Conservation (phyloP, 305 asterid genomes). For the Ajuga reptans region DNA sequence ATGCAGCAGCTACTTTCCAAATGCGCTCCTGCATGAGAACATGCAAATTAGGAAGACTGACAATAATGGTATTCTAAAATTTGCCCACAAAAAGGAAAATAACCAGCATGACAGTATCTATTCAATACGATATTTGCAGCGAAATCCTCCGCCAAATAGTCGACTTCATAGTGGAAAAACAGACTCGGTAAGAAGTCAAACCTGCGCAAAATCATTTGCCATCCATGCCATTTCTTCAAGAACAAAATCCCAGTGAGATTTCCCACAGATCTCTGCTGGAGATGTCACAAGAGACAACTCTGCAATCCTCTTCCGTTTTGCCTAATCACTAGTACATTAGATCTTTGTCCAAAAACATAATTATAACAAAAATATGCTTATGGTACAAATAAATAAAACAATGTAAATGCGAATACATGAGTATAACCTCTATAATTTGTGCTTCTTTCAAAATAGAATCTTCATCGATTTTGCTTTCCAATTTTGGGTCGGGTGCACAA, state of each 20-base stretch:
- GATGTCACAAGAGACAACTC: constrained; percentile 48
- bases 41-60: background rate
- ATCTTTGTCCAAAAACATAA: constrained; percentile 22
- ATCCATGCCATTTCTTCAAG: constrained; percentile 98
- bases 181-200: constrained; percentile 25
- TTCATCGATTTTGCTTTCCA: constrained; percentile 51
- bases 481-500: constrained; percentile 24
- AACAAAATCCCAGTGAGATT: constrained; percentile 84
- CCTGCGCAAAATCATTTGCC: constrained; percentile 99
- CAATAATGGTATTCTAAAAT: constrained; percentile 18
- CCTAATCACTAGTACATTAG: constrained; percentile 59
- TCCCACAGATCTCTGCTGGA: constrained; percentile 32
- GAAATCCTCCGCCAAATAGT: too few relatives aligned
- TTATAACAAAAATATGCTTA: constrained; percentile 17
- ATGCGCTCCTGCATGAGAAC: constrained; percentile 66
- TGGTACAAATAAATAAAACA: constrained; percentile 15
- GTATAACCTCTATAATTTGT: constrained; percentile 66
- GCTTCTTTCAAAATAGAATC: constrained; percentile 90
- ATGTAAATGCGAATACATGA: constrained; percentile 17
- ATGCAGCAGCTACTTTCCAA: constrained; percentile 80
- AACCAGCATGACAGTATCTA: background rate
- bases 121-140: too few relatives aligned
- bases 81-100: constrained; percentile 9
- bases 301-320: constrained; percentile 64
- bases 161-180: background rate